phyloP scores from a whole-genome alignment of 179 eudicot genomes.

The Vitellaria paradoxa region DNA sequence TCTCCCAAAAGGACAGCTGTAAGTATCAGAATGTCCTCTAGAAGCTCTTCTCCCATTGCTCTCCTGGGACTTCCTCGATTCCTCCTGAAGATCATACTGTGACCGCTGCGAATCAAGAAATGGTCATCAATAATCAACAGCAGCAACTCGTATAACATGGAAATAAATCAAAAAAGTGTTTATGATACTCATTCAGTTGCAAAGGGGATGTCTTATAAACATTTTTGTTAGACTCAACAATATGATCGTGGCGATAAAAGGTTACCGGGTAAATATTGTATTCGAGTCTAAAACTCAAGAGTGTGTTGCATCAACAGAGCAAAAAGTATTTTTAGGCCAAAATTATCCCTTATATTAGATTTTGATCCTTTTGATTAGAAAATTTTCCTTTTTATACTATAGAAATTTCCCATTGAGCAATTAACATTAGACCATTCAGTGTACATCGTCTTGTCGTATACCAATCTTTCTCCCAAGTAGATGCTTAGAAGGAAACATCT shows the following conservation, averaged over 20 bases:
- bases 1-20: conserved; percentile 41
- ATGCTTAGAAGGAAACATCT: not conserved
- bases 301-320: not conserved
- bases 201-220: not conserved
- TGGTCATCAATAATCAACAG: not conserved
- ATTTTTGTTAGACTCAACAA: not conserved
- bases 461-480: not conserved
- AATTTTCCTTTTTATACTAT: not conserved
- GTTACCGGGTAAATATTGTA: not conserved
- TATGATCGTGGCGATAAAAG: not conserved
- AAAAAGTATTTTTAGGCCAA: not conserved
- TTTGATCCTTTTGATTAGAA: not conserved
- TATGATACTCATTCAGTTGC: not conserved
- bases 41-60: conserved; percentile 32
- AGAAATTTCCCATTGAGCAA: not conserved
- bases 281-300: not conserved
- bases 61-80: conserved; percentile 44
- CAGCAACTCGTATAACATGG: not conserved
- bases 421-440: not conserved
- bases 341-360: not conserved
- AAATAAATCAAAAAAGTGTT: not conserved
- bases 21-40: conserved; percentile 39
- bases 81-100: conserved; percentile 62
- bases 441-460: not conserved
- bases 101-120: conserved; percentile 38